phyloP scores from a whole-genome alignment of 768 basidiomycete genomes.

The Lentinula sp. region DNA sequence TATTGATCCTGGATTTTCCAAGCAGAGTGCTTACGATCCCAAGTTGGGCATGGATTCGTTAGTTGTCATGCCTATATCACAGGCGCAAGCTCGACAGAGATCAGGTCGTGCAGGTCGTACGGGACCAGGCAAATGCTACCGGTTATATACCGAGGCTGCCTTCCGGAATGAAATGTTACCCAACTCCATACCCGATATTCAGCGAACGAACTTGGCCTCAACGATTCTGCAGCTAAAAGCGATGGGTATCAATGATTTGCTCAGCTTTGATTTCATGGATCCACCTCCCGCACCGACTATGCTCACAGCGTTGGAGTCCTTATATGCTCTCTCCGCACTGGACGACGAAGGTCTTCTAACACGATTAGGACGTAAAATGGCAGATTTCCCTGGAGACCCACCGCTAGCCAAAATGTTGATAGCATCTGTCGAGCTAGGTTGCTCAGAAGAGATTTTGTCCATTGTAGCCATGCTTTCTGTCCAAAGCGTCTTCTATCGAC shows the following conservation, averaged over 20 bases:
- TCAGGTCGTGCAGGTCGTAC: constrained; percentile 96
- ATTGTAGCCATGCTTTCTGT: constrained; percentile 98
- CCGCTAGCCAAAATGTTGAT: constrained; percentile 96
- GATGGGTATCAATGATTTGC: constrained; percentile 97
- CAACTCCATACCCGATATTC: constrained; percentile 96
- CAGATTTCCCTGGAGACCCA: constrained; percentile 98
- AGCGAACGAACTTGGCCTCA: constrained; percentile 85
- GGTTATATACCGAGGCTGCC: constrained; percentile 95
- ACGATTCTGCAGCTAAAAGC: constrained; percentile 96
- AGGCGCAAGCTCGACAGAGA: constrained; percentile 94
- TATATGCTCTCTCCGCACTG: constrained; percentile 92
- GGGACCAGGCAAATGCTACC: constrained; percentile 97
- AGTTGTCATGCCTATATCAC: constrained; percentile 97
- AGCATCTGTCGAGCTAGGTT: constrained; percentile 93
- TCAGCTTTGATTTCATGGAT: constrained; percentile 99
- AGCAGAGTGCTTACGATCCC: constrained; percentile 98
- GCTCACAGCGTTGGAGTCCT: constrained; percentile 89
- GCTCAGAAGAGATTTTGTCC: constrained; percentile 96
- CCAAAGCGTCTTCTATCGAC: constrained; percentile 94
- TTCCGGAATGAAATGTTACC: constrained; percentile 99
- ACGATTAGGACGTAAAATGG: constrained; percentile 95
- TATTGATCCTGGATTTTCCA: constrained; percentile 96
- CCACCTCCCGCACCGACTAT: constrained; percentile 96
- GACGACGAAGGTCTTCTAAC: constrained; percentile 97
- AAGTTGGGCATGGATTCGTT: constrained; percentile 97